These are phyloP conservation scores for Amaranthus palmeri DNA, from an alignment of 148 eudicot genomes.

Conservation along the genomic window DNA sequence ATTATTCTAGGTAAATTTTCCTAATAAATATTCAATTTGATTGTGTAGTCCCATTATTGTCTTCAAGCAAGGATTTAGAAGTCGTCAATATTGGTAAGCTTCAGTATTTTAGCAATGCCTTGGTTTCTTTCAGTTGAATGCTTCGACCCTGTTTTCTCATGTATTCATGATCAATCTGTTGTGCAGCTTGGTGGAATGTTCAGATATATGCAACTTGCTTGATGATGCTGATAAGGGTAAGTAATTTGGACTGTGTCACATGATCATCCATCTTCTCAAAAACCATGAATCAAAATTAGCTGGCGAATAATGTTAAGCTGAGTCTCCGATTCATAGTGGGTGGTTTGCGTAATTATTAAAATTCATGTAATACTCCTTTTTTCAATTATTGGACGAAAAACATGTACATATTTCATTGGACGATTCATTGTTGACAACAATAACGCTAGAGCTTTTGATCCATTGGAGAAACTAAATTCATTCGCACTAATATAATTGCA, in stretches of 20 bases:
- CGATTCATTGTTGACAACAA: no score
- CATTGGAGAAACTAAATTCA: background rate
- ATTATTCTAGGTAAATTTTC: no score
- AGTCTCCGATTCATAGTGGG: no score
- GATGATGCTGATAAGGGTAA: constrained; percentile 68
- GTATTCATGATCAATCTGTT: constrained; percentile 15
- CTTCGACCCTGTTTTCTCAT: background rate
- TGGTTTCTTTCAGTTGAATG: background rate
- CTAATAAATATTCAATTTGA: constrained; percentile 11
- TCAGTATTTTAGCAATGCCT: background rate
- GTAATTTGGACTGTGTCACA: constrained; percentile 11
- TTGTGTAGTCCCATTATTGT: constrained; percentile 70
- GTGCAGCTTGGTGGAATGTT: constrained; percentile 70
- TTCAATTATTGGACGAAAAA: background rate
- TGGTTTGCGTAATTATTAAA: constrained; percentile 10
- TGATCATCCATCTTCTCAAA: background rate
- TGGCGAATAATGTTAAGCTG: background rate
- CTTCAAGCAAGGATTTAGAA: constrained; percentile 74
- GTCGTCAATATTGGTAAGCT: constrained; percentile 66
- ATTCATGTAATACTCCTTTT: background rate
- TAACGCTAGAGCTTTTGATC: no score
- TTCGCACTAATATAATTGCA: constrained; percentile 15
- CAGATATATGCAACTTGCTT: constrained; percentile 84
- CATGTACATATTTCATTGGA: background rate
- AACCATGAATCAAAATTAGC: background rate